Base-by-base conservation (phyloP, 768 basidiomycete genomes). In the Boletus patriciae region DNA sequence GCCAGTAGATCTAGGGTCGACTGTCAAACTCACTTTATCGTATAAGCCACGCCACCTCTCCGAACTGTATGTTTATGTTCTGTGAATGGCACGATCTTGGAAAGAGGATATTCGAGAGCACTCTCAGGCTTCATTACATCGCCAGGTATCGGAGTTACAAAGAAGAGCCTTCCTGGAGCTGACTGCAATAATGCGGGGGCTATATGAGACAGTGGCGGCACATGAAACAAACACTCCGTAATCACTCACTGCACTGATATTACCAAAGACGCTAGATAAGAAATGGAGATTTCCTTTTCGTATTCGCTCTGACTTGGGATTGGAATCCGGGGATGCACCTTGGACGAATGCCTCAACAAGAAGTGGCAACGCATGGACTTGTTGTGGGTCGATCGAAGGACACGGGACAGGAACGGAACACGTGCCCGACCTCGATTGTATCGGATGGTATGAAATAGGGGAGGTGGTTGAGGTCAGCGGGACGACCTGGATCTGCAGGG, bases 261-360 rank as follows among this genome's bases (percentile, higher is more conserved):
- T 98, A 12, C 94, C 94, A 67, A 98, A 97, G 13, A 98, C 96
- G 60, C 88, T 92, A 1, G 95, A 86, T 21, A 98, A 77, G 73
- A 98, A 98, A 73, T 98, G 90, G 18, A 96, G 79, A 45, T 88
- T 79, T 46, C 86, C 92, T 74, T 94, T 94, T 44, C 86, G 76
- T 41, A 72, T 69, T 46, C 80, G 78, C 63, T 81, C 79, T 25
- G 77, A 76, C 1, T 75, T 68, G 25, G 83, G 80, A 18, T 72
- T 71, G 12, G 83, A 81, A 16, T 78, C 79, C 23, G 82, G 75
- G 27, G 73, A 76, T 7, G 86, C 88, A 1, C 86, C 90, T 64
- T 90, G 84, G 19, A 87, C 81, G 65, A 97, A 98, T 0, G 94
- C 92, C 59, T 98, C 92, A 7, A 97, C 69, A n/a, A 98, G 83